These are phyloP conservation scores for Fusarium sp. DNA, from an alignment of 2,329 filamentous ascomycete species.

Conservation along the genomic window DNA sequence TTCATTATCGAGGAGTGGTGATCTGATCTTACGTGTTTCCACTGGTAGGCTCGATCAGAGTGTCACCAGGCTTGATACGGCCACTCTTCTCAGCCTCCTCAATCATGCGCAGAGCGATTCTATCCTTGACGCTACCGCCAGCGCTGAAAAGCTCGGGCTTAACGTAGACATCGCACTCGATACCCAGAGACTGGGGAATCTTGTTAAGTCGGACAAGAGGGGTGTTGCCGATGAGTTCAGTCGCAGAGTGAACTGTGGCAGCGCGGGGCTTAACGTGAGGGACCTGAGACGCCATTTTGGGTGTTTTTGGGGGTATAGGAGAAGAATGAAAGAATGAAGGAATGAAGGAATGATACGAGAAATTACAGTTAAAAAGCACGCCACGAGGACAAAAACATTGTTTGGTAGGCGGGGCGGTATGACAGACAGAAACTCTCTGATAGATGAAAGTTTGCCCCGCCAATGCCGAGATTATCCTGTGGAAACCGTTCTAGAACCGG, in stretches of 20 bases:
- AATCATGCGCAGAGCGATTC: constrained; percentile 97
- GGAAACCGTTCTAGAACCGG: constrained; percentile 27
- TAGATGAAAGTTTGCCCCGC: constrained; percentile 41
- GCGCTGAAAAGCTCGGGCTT: constrained; percentile 96
- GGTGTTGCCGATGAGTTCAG: constrained; percentile 92
- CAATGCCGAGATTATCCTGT: constrained; percentile 48
- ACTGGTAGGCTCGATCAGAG: constrained; percentile 96
- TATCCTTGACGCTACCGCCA: constrained; percentile 92
- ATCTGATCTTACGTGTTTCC: constrained; percentile 79
- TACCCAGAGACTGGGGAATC: constrained; percentile 89
- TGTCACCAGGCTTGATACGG: constrained; percentile 96
- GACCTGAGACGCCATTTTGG: constrained; percentile 44
- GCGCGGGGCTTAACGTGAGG: constrained; percentile 50
- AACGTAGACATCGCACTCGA: constrained; percentile 88
- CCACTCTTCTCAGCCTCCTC: constrained; percentile 92
- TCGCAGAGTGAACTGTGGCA: constrained; percentile 69
- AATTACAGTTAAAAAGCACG: constrained; percentile 34
- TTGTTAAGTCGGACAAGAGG: constrained; percentile 95
- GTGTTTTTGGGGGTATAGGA: neutral
- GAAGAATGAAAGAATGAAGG: neutral
- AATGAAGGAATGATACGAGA: neutral
- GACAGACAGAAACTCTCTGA: constrained; percentile 18
- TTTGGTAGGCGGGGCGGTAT: constrained; percentile 36
- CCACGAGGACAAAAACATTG: constrained; percentile 39
- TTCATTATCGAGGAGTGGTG: neutral